Evolutionary conservation across 1,284 basidiomycete genomes (phyloP), one percentile per base, ranked within the genome.

Genomic region (Naganishia liquefaciens): DNA sequence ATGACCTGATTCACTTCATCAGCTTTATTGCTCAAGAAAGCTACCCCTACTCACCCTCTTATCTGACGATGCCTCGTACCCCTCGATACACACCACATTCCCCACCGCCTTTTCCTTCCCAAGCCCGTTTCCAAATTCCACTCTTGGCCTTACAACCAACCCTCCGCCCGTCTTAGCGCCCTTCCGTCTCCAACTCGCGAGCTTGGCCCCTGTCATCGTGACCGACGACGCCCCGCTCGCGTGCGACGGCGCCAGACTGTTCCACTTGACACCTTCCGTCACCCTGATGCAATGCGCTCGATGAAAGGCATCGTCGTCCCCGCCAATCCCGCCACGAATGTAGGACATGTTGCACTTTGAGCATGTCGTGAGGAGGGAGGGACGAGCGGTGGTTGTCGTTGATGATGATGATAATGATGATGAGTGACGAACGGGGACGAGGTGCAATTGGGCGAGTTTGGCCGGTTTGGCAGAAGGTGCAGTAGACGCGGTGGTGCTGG

Each of bases 321-420:
- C 57, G 7, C 51, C 62, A 6, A 65, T 65, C 0, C 76, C 76
- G n/a, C 80, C 77, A 19, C 76, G 73, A 15, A 79, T 71, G 68
- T 79, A 81, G 4, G 78, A 77, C 75, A 81, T 79, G 5, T 69
- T 68, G 66, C 81, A 82, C 25, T 74, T 71, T 5, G 68, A 40
- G 70, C 81, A 82, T 0, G 76, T 74, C 21, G 46, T 74, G 71
- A 27, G 60, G 3, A 62, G 51, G 13, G 60, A 52, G 27, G 49
- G 37, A 25, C 30, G 39, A 30, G 44, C 19, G 21, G 55, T 49
- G 25, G 25, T 30, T 1, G 27, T n/a, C 9, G 30, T n/a, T 6
- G 55, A 49, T 17, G 30, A 30, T 6, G 55, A 49, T 5, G 55
- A 60, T 10, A 46, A 58, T 17, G 55, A 49, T 1, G 46, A 60